Evolutionary conservation across 805 yeast species (phyloP), one percentile per base, ranked within the genome.

Genomic region (Candida quercuum): DNA sequence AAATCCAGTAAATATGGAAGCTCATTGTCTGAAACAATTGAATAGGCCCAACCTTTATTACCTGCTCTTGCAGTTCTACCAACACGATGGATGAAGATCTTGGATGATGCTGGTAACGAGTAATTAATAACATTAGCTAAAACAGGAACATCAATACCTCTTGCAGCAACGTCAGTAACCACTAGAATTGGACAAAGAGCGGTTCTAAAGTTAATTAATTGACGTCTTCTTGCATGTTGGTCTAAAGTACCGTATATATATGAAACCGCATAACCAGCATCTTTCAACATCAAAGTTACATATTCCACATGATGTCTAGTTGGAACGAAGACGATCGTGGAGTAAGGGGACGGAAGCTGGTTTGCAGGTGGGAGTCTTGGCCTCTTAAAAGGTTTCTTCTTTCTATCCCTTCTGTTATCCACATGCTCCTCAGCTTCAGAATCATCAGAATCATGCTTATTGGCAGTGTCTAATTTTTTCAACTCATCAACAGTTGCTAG

Each of bases 61-160:
- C 99, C 99, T 8, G 99, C 99, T 73, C 99, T 84, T 10, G 99
- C 99, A 32, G 99, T 93, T 73, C 99, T 81, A 61, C 99, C 99
- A 33, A 93, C 98, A 65, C 99, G 79, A 64, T 93, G 99, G 39
- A 93, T 76, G 61, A 93, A 93, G 41, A 91, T 84, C 61, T 94
- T 93, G 4, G 97, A 87, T 2, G 94, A 81, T 1, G 87, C 83
- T 10, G 98, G 98, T 42, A 93, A 69, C 1, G 96, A 78, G 61
- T 76, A 93, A 60, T 93, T 93, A 49, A 93, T 74, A 37, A 93
- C 99, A 56, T 94, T 89, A 6, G 98, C 96, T 56, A 93, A 73
- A 39, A 93, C 80, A 0, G 99, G 99, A 47, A 93, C 86, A 76
- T 94, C 99, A 44, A 93, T 88, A 79, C 99, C 99, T 69, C 99